phyloP scores from a whole-genome alignment of 768 basidiomycete genomes.

The Tulasnella sp. region DNA sequence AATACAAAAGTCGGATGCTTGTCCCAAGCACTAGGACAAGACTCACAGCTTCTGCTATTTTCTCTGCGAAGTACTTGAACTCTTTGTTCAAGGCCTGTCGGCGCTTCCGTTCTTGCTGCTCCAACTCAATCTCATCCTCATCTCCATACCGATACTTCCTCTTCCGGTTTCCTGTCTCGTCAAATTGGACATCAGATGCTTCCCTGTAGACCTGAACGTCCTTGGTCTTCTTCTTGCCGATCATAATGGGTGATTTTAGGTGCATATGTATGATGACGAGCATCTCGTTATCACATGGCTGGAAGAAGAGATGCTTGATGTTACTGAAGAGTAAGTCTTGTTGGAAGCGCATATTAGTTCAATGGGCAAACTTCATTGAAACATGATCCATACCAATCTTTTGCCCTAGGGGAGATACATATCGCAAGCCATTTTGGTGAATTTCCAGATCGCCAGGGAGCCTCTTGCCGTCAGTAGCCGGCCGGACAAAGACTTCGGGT shows the following conservation, averaged over 20 bases:
- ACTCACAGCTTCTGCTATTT: constrained; percentile 80
- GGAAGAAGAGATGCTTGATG: constrained; percentile 97
- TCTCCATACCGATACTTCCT: constrained; percentile 94
- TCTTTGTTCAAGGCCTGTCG: constrained; percentile 85
- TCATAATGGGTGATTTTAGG: constrained; percentile 91
- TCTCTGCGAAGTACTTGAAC: constrained; percentile 87
- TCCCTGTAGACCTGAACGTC: constrained; percentile 98
- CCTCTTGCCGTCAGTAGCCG: constrained; percentile 89
- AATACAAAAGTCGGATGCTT: neutral
- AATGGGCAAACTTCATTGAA: neutral
- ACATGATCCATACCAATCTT: constrained; percentile 60
- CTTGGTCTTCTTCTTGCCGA: constrained; percentile 98
- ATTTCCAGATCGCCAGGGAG: constrained; percentile 97
- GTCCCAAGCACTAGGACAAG: neutral
- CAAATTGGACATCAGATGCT: constrained; percentile 94
- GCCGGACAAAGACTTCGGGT: constrained; percentile 86
- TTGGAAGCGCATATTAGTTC: neutral
- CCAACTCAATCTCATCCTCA: constrained; percentile 98
- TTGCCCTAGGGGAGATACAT: constrained; percentile 78
- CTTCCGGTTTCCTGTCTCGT: constrained; percentile 98
- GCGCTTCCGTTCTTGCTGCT: constrained; percentile 90
- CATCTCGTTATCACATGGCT: constrained; percentile 93
- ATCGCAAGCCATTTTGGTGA: constrained; percentile 92
- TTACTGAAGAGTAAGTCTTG: constrained; percentile 91
- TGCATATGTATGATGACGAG: constrained; percentile 91